Conservation (phyloP, 768 basidiomycete genomes). For the Podaxis sp. region DNA sequence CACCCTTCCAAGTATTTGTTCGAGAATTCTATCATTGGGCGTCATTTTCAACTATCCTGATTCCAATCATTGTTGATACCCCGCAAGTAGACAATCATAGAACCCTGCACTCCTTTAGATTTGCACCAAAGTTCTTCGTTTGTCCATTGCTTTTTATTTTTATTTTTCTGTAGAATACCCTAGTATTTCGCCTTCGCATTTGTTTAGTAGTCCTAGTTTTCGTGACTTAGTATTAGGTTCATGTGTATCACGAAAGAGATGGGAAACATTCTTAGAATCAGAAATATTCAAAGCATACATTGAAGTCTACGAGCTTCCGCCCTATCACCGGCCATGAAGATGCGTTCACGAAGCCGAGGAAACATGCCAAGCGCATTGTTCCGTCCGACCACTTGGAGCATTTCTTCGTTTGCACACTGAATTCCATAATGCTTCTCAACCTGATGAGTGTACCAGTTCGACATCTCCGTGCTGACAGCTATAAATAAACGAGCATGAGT, state of each 20-base stretch:
- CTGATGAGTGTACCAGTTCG: constrained; percentile 60
- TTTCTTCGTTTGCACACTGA: constrained; percentile 26
- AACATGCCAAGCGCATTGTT: constrained; percentile 55
- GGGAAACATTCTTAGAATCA: neutral
- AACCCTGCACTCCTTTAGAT: neutral
- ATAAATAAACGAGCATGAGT: neutral
- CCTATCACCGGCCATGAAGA: neutral
- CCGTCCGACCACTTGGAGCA: constrained; percentile 42
- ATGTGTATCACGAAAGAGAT: neutral
- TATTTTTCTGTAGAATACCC: neutral
- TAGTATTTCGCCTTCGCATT: neutral
- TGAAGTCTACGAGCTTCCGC: neutral
- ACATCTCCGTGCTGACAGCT: constrained; percentile 61
- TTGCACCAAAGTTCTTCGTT: neutral
- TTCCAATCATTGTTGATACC: constrained; percentile 7
- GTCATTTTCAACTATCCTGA: neutral
- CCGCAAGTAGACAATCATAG: constrained; percentile 2
- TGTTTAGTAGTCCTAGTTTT: neutral
- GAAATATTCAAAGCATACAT: neutral
- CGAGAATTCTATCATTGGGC: neutral
- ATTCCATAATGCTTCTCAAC: constrained; percentile 45
- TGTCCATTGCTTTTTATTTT: neutral
- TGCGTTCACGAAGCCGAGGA: constrained; percentile 25
- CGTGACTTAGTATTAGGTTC: neutral
- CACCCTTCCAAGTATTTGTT: neutral